These are phyloP conservation scores for Corymbia maculata DNA, from an alignment of 345 rosid species.

Conservation along the genomic window DNA sequence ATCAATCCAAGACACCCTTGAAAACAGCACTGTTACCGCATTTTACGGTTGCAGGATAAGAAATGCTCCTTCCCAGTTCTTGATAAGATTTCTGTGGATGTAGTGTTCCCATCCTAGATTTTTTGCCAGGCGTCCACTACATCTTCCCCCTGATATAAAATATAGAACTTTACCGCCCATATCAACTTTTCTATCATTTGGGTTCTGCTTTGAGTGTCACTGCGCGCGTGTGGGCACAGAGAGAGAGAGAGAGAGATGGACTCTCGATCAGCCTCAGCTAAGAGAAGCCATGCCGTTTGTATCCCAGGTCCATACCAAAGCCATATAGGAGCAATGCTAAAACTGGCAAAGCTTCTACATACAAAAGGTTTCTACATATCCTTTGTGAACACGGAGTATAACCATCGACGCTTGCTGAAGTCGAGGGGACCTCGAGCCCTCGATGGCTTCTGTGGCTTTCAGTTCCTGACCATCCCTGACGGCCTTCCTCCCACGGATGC, in stretches of 20 bases:
- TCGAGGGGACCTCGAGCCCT: background rate
- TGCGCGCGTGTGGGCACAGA: no score
- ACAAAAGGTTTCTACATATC: background rate
- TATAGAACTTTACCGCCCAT: background rate
- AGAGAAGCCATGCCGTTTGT: conserved; percentile 1
- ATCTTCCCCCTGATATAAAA: background rate
- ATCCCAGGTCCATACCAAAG: conserved; percentile 1
- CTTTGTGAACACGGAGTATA: background rate
- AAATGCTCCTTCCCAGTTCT: background rate
- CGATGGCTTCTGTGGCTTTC: background rate
- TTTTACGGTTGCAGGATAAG: background rate
- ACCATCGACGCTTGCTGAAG: background rate
- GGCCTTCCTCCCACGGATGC: background rate
- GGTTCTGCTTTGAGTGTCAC: background rate
- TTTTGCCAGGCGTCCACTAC: background rate
- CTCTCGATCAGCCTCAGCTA: background rate
- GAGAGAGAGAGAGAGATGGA: background rate
- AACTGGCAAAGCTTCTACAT: conserved; percentile 2
- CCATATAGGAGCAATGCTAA: conserved; percentile 1
- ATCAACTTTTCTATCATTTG: background rate
- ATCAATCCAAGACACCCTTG: background rate
- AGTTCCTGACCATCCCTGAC: background rate
- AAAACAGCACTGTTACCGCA: background rate
- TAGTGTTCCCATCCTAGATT: background rate
- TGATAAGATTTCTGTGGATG: background rate